Percentiles rank a stretch among this genome's conserved stretches.
Evolutionary conservation across 768 basidiomycete genomes (phyloP).

Genomic region (Leucocoprinus leucothites): DNA sequence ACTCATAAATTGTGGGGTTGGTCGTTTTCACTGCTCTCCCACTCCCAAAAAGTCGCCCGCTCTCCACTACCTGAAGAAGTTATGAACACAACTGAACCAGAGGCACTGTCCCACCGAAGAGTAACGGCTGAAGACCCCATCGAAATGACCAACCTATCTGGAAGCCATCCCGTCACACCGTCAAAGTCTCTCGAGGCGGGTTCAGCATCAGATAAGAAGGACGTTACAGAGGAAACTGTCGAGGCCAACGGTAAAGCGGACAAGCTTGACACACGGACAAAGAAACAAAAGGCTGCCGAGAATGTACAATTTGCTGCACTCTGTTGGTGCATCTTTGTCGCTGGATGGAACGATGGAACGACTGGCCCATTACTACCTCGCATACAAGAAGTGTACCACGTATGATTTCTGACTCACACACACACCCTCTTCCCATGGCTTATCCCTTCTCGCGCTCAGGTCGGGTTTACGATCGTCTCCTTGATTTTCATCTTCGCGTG

Average conservation of each 20-base stretch:
- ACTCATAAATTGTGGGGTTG: too few relatives aligned
- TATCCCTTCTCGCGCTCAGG: conserved; percentile 24
- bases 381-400: conserved; percentile 55
- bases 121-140: background rate
- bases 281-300: conserved; percentile 20
- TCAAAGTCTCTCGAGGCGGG: background rate
- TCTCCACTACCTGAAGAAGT: too few relatives aligned
- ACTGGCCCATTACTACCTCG: conserved; percentile 73
- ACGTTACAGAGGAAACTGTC: background rate
- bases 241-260: background rate
- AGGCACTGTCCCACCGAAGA: background rate
- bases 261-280: conserved; percentile 11
- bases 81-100: conserved; percentile 1
- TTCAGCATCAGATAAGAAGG: background rate
- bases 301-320: conserved; percentile 50
- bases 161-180: too few relatives aligned
- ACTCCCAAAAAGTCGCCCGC: too few relatives aligned
- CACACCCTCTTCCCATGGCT: background rate
- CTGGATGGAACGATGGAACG: conserved; percentile 78
- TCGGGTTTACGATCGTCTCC: conserved; percentile 53
- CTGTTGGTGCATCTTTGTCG: conserved; percentile 56
- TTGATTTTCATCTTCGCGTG: conserved; percentile 50
- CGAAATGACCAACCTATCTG: background rate
- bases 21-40: too few relatives aligned
- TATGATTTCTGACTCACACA: conserved; percentile 30